Evolutionary conservation across 192 early-diverging fungal species (phyloP), one percentile per base, ranked within the genome.

Genomic region (Pecoramyces ruminantium): DNA sequence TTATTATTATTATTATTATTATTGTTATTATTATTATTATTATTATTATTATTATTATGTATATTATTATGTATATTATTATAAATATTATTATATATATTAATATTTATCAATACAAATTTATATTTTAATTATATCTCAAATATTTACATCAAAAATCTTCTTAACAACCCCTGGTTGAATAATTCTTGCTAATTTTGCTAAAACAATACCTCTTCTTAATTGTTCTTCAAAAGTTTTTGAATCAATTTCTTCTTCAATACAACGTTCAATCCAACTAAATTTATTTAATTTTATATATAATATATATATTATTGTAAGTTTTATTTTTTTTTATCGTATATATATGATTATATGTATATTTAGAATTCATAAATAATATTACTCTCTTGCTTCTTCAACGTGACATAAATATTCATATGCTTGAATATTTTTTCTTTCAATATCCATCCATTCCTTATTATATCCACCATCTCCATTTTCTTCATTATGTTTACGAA

Each of bases 351-450:
- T 8, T 34, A 34, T 34, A 34, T 34, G 11, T 34, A 34, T 34
- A 34, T 34, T 34, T 34, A 34, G 3, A 4, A 79, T 28, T 30
- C 4, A 11, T 51, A n/a, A n/a, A n/a, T 28, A 78, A 16, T 27
- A 21, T 51, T 89, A 99, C 93, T 98, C 96, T 88, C 97, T 98
- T 17, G 98, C 98, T 87, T 99, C 98, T 78, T 96, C 93, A 79
- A 99, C 94, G 82, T 98, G 98, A 82, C 98, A 98, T 11, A 98
- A 89, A 82, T 99, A 99, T 87, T 99, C 98, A 86, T 98, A 98
- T n/a, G 97, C 97, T 38, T 95, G 94, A 42, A 98, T 83, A 78
- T 96, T 92, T 77, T 90, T 90, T 78, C 98, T 87, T 85, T 95
- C 93, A 30, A 92, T 82, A 84, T 99, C 97, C 88, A 96, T 94